Evolutionary conservation across 202 grass and related monocot species (phyloP).

Genomic region (Schoenoplectus triqueter): DNA sequence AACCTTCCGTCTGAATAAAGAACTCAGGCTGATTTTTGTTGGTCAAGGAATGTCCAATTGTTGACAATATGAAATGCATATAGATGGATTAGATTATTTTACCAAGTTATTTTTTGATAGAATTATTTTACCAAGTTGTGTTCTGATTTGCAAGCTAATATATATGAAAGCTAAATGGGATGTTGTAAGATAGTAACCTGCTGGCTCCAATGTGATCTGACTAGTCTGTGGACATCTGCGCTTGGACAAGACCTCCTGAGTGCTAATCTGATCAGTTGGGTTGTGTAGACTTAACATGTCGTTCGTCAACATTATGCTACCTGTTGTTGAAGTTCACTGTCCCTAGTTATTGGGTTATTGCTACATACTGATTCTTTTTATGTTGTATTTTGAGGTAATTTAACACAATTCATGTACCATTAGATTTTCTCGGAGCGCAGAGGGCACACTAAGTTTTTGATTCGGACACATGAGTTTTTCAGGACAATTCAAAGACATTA

Average conservation of each 20-base stretch:
- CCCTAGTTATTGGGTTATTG: background rate
- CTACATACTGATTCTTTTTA: background rate
- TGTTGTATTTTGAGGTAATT: constrained; percentile 4
- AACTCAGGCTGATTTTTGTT: background rate
- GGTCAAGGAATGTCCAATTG: too few species aligned
- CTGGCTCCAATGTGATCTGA: background rate
- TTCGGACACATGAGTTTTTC: constrained; percentile 81
- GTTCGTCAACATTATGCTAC: background rate
- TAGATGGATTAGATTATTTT: too few species aligned
- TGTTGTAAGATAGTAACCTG: background rate
- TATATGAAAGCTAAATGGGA: background rate
- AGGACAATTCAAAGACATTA: constrained; percentile 92
- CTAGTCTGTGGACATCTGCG: background rate
- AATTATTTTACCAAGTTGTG: background rate
- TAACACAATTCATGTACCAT: constrained; percentile 36
- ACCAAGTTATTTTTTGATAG: too few species aligned
- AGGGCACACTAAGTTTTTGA: constrained; percentile 74
- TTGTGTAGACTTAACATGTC: background rate
- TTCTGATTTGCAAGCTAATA: background rate
- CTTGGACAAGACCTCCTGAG: constrained; percentile 7
- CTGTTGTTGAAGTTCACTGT: background rate
- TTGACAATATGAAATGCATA: too few species aligned
- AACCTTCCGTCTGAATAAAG: background rate
- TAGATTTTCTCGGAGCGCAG: constrained; percentile 98
- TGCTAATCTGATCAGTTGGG: background rate